These are phyloP conservation scores for Mrakia hoshinonis DNA, from an alignment of 768 basidiomycete species.

Conservation along the genomic window DNA sequence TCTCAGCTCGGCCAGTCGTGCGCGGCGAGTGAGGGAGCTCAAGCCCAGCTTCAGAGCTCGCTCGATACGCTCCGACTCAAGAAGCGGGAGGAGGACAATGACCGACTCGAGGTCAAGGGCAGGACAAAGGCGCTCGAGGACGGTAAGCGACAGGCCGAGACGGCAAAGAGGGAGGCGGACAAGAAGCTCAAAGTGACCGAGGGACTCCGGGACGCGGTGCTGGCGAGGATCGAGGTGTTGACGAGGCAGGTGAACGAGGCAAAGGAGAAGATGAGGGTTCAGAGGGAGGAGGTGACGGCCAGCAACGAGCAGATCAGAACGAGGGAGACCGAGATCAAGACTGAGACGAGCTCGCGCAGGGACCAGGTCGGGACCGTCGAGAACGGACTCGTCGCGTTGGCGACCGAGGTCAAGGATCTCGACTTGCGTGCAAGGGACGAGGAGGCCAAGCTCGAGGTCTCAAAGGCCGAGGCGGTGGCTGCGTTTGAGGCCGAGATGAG, in stretches of 20 bases:
- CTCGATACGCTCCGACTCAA: constrained; percentile 62
- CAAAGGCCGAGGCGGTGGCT: constrained; percentile 50
- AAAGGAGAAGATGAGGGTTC: constrained; percentile 36
- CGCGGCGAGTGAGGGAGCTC: constrained; percentile 36
- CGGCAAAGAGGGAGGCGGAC: constrained; percentile 71
- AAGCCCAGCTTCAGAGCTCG: constrained; percentile 58
- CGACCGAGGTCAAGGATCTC: constrained; percentile 60
- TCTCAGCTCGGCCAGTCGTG: constrained; percentile 19
- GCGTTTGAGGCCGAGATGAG: constrained; percentile 21
- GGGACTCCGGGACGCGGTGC: constrained; percentile 51
- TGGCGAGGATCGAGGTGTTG: constrained; percentile 34
- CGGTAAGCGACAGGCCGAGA: constrained; percentile 70
- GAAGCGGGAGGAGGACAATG: constrained; percentile 74
- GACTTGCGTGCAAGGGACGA: constrained; percentile 62
- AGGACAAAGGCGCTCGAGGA: constrained; percentile 82
- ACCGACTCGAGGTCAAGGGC: constrained; percentile 66
- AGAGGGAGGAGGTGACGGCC: constrained; percentile 44
- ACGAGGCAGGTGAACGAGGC: constrained; percentile 36
- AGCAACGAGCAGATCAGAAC: constrained; percentile 54
- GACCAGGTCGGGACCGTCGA: constrained; percentile 46
- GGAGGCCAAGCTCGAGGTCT: constrained; percentile 52
- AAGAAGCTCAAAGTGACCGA: constrained; percentile 70
- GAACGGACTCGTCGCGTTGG: constrained; percentile 53
- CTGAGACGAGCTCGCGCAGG: constrained; percentile 49
- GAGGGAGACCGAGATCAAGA: constrained; percentile 46